A percentile compares a stretch with the other conserved stretches of the same genome.
Evolutionary conservation across 495 filamentous ascomycete genomes (phyloP).

Genomic region (Daldinia bambusicola): DNA sequence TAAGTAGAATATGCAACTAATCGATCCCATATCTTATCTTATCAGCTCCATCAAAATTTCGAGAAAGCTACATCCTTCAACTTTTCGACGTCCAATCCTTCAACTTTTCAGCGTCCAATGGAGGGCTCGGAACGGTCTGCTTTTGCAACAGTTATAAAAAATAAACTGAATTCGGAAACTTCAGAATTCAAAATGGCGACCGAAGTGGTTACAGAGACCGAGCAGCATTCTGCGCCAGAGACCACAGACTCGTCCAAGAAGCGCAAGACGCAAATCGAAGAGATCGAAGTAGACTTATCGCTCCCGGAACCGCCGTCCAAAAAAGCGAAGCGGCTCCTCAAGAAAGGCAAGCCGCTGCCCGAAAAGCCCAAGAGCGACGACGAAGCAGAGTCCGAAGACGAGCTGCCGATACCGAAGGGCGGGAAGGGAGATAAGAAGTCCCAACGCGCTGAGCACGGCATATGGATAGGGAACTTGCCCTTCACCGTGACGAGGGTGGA

Average conservation of each 20-base stretch:
- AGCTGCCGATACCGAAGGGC: conserved; percentile 45
- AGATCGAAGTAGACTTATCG: conserved; percentile 88
- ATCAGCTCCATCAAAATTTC: conserved; percentile 49
- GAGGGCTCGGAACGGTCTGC: too few species aligned
- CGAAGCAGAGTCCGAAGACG: conserved; percentile 52
- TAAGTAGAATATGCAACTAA: neutral
- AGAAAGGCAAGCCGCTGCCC: conserved; percentile 72
- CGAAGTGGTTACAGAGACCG: conserved; percentile 16
- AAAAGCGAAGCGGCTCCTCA: conserved; percentile 82
- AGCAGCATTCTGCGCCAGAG: conserved; percentile 4
- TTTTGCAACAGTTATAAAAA: too few species aligned
- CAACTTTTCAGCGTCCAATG: too few species aligned
- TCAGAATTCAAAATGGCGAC: conserved; percentile 24
- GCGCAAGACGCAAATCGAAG: conserved; percentile 76
- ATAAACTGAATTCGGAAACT: conserved; percentile 1
- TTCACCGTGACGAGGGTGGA: conserved; percentile 79
- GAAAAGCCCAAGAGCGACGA: conserved; percentile 55
- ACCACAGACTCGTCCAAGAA: conserved; percentile 58
- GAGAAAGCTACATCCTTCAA: conserved; percentile 9
- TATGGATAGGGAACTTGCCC: conserved; percentile 96
- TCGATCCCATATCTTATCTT: conserved; percentile 32
- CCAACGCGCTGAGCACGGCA: conserved; percentile 79
- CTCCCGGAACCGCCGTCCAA: conserved; percentile 94
- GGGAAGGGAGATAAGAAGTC: conserved; percentile 56
- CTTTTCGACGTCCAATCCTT: too few species aligned